phyloP scores from a whole-genome alignment of 805 yeast genomes.

The Yarrowia osloensis region DNA sequence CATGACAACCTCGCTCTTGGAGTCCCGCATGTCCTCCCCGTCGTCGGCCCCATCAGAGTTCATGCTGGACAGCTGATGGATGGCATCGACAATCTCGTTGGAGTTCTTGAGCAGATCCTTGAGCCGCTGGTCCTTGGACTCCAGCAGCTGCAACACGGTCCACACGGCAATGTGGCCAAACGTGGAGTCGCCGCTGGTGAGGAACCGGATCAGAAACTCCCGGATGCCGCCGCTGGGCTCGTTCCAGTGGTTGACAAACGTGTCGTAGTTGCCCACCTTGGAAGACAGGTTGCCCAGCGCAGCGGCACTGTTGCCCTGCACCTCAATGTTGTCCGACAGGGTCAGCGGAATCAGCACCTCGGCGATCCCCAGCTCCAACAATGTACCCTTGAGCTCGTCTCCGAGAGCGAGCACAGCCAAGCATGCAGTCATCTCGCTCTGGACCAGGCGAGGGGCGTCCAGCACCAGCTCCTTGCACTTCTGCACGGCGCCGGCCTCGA shows the following conservation, averaged over 20 bases:
- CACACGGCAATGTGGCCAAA: conserved; percentile 97
- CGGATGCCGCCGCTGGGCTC: conserved; percentile 81
- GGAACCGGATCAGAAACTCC: conserved; percentile 78
- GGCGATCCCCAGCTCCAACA: conserved; percentile 79
- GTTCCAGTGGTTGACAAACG: conserved; percentile 76
- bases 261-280: conserved; percentile 78
- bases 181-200: conserved; percentile 83
- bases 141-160: conserved; percentile 92
- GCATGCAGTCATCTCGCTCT: conserved; percentile 94
- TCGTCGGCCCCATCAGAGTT: conserved; percentile 25
- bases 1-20: conserved; percentile 31
- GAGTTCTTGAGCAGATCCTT: conserved; percentile 40
- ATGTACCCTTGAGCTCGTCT: conserved; percentile 84
- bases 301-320: conserved; percentile 97
- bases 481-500: conserved; percentile 93
- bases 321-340: conserved; percentile 83
- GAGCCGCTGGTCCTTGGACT: conserved; percentile 72
- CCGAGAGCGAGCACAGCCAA: conserved; percentile 95
- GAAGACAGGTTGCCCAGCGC: conserved; percentile 95
- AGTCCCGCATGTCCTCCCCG: conserved; percentile 27
- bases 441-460: conserved; percentile 85
- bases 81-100: conserved; percentile 41
- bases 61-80: conserved; percentile 41
- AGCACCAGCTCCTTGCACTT: conserved; percentile 87
- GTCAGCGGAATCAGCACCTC: conserved; percentile 92